These are phyloP conservation scores for Didymella pinodella DNA, from an alignment of 2,329 filamentous ascomycete genomes.

Conservation along the genomic window DNA sequence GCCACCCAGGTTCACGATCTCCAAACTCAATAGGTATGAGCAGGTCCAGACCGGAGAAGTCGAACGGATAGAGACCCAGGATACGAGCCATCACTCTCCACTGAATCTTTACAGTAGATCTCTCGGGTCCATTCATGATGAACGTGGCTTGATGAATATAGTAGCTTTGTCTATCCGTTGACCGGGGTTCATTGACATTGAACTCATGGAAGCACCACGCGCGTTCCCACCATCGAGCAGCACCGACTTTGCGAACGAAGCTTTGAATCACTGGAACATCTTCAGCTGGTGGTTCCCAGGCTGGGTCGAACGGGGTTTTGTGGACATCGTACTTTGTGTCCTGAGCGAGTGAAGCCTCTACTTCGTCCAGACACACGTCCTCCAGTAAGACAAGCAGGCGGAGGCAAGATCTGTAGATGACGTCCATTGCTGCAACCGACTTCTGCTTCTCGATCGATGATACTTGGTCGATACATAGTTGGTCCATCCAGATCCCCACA, in stretches of 20 bases:
- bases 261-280: conserved; percentile 4
- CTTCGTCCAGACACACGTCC: conserved; percentile 22
- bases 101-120: conserved; percentile 23
- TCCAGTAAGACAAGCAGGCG: conserved; percentile 25
- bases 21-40: conserved; percentile 6
- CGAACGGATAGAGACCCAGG: not conserved
- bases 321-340: conserved; percentile 1
- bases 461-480: conserved; percentile 27
- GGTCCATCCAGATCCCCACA: conserved; percentile 32
- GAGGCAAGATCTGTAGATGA: conserved; percentile 29
- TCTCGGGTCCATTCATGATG: conserved; percentile 23
- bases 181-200: conserved; percentile 26
- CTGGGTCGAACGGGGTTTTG: not conserved
- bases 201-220: conserved; percentile 33
- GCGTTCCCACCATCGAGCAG: conserved; percentile 26
- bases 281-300: conserved; percentile 10
- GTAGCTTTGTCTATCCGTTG: conserved; percentile 18
- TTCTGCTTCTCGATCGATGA: conserved; percentile 20
- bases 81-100: conserved; percentile 21
- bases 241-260: conserved; percentile 19
- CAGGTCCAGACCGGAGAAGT: not conserved
- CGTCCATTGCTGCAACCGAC: conserved; percentile 29
- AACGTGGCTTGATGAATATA: conserved; percentile 25
- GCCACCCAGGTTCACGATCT: conserved; percentile 13
- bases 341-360: conserved; percentile 12